Base-by-base conservation (phyloP, 2,329 filamentous ascomycete genomes). In the Colletotrichum lini region DNA sequence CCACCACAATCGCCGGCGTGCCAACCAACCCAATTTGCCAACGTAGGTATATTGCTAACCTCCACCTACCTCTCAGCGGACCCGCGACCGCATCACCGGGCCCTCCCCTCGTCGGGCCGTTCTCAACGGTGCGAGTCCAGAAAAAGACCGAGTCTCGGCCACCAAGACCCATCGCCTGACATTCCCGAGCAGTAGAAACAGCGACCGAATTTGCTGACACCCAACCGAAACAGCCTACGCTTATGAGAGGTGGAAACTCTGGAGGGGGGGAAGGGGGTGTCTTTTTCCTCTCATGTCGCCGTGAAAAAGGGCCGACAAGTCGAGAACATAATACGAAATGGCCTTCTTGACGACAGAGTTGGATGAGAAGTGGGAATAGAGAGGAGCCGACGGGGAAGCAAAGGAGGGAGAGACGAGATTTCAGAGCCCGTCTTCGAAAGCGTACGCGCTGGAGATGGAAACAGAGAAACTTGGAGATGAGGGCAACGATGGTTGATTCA, bases 111-210 rank as follows among this genome's bases (percentile, higher is more conserved):
- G 30, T 47, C 40, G 56, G 40, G 13, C 56, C 12, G 38, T 58
- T 58, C 42, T 35, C 47, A 4, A 7, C 40, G 30, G 40, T 65
- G 38, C 18, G 47, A 49, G 15, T 42, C 15, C n/a, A 26, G 54
- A 49, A 35, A 30, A 47, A 56, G 47, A 59, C 69, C 69, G 69
- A 72, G 59, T 64, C 69, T 69, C 69, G 69, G 69, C 58, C 58
- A 59, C 26, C 35, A 61, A 35, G 65, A 64, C 69, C 69, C 63
- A 42, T 70, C 44, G 21, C 21, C 18, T 21, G 6, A 26, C 23
- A 42, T 15, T 35, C 13, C 9, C n/a, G 21, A 15, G 21, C n/a
- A 49, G 44, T 44, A 47, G 23, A 38, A 49, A 49, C 23, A 50
- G 45, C 58, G 45, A 47, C 57, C 10, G 44, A 60, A 47, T 35